A percentile compares a stretch with the other conserved stretches of the same genome.
Evolutionary conservation across 1,284 basidiomycete species (phyloP).

Genomic region (Tetrapyrgos nigripes): DNA sequence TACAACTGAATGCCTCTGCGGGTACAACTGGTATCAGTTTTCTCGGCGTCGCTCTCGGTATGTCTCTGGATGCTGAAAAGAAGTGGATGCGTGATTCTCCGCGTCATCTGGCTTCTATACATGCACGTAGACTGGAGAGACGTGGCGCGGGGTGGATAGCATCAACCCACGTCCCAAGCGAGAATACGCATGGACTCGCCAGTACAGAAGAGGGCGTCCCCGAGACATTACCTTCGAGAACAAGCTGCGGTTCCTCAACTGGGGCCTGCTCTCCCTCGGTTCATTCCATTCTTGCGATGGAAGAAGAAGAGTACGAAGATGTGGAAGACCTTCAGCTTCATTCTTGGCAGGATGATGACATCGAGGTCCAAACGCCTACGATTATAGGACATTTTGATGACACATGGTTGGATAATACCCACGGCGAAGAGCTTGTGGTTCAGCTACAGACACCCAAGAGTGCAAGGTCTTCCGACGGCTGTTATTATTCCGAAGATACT

Average conservation of each 20-base stretch:
- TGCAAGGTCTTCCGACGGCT: too few relatives aligned
- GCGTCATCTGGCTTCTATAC: not conserved
- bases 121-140: not conserved
- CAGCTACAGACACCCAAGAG: too few relatives aligned
- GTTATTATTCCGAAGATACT: too few relatives aligned
- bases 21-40: not conserved
- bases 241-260: not conserved
- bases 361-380: too few relatives aligned
- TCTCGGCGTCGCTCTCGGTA: not conserved
- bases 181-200: not conserved
- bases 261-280: not conserved
- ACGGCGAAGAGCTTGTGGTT: too few relatives aligned
- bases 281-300: too few relatives aligned
- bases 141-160: not conserved
- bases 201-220: not conserved
- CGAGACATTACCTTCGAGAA: not conserved
- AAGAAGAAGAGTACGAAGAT: too few relatives aligned
- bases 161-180: not conserved
- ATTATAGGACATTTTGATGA: too few relatives aligned
- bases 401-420: too few relatives aligned
- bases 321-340: too few relatives aligned
- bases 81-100: not conserved
- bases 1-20: not conserved
- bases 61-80: not conserved
- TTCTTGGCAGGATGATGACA: too few relatives aligned